Base-by-base conservation (phyloP, 225 moss, liverwort and hornwort species). In the Asterella californica region DNA sequence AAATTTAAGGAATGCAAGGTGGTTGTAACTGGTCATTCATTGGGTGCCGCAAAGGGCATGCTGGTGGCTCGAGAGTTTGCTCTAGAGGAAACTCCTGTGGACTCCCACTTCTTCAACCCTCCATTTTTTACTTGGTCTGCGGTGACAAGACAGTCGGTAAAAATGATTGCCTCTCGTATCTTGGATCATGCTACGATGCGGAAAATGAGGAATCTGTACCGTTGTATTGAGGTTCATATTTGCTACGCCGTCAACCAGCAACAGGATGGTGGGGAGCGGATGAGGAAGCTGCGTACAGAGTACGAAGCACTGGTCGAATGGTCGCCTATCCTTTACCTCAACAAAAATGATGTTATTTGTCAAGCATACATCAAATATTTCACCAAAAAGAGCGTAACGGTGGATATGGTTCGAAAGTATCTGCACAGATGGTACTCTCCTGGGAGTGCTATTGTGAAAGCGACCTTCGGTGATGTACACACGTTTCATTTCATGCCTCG, bases 21-120 rank as follows among this genome's bases (percentile, higher is more conserved):
- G 69, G 29, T 10, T 69, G 10, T 70, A 2, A 70, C 70, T 4
- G 70, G 70, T 14, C 42, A 70, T 45, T 70, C 70, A 4, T 34
- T 70, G 10, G 70, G 70, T 15, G 70, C 70, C 37, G 10, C 38
- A 18, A 3, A 7, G 3, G 70, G 10, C 42, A 37, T 70, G 70
- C 37, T 45, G 9, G 42, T 70, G 15, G 34, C 38, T 45, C 70
- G 42, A 21, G 5, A 70, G 24, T 11, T 70, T 2, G 70, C 42
- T 9, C 42, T 42, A 38, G 42, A 45, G 10, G 70, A 14, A 42
- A 0, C 7, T 8, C 22, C 0, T 6, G 0, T 70, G 70, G 70
- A 70, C 21, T 70, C 19, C 1, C 70, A 70, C 37, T 70, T 70
- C 42, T 70, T 70, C 70, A 70, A 70, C 24, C 70, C 70, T 70